Conservation (phyloP, 768 basidiomycete genomes). For the Agaricus sinodeliciosus region DNA sequence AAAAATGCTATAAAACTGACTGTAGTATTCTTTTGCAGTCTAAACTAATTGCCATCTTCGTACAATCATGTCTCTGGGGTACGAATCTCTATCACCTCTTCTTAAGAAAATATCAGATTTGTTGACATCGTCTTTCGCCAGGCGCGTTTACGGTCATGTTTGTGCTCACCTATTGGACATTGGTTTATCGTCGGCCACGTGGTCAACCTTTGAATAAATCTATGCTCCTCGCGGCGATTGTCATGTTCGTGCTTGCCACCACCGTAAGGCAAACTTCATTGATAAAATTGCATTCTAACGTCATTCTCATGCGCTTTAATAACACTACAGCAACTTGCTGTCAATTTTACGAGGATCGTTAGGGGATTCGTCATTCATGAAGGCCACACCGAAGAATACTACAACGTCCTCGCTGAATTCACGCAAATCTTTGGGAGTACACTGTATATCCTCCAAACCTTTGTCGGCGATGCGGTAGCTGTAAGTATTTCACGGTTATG, state of each 20-base stretch:
- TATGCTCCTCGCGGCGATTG: constrained; percentile 24
- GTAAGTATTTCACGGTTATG: constrained; percentile 15
- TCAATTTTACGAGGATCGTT: constrained; percentile 29
- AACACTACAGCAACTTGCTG: constrained; percentile 25
- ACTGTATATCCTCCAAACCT: constrained; percentile 29
- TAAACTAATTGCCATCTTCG: constrained; percentile 22
- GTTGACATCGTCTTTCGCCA: constrained; percentile 8
- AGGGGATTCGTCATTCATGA: constrained; percentile 26
- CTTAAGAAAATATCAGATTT: not conserved
- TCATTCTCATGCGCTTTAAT: not conserved
- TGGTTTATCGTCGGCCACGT: constrained; percentile 19
- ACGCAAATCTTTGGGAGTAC: constrained; percentile 31
- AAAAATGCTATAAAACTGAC: not conserved
- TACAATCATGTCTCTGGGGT: constrained; percentile 23
- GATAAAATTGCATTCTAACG: not conserved
- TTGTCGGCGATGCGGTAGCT: constrained; percentile 30
- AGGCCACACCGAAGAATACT: constrained; percentile 24
- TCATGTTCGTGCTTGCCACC: constrained; percentile 26
- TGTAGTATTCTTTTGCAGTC: constrained; percentile 5
- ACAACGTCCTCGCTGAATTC: constrained; percentile 26
- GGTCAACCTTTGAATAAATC: constrained; percentile 21
- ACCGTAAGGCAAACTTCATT: constrained; percentile 16
- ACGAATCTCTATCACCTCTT: not conserved
- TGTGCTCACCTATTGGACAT: constrained; percentile 22
- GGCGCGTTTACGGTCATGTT: constrained; percentile 25